These are phyloP conservation scores for Lathyrus oleraceus DNA, from an alignment of 306 rosid genomes.

Conservation along the genomic window DNA sequence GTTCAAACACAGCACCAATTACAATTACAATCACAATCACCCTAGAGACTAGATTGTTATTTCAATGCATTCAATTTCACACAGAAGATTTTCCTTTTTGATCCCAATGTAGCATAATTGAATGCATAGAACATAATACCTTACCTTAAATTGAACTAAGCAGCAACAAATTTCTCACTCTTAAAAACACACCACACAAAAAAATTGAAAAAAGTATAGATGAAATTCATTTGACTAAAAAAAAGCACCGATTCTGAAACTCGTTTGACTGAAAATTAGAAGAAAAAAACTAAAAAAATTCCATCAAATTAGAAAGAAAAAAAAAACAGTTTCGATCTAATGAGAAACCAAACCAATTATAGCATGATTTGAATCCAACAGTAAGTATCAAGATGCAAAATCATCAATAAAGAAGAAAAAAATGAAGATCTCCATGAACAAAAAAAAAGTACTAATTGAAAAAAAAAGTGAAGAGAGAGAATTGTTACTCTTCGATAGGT, in stretches of 20 bases:
- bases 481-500: conserved; percentile 74
- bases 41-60: neutral
- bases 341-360: conserved; percentile 20
- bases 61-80: neutral
- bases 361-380: conserved; percentile 15
- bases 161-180: conserved; percentile 1
- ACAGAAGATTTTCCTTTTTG: neutral
- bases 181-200: neutral
- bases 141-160: conserved; percentile 9
- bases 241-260: conserved; percentile 26
- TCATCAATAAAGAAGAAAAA: neutral
- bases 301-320: neutral
- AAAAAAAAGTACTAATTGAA: neutral
- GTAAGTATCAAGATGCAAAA: neutral
- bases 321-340: conserved; percentile 28
- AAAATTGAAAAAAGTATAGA: neutral
- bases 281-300: neutral
- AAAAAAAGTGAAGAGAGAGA: neutral
- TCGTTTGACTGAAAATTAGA: conserved; percentile 6
- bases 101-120: conserved; percentile 4
- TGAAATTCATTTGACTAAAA: conserved; percentile 10
- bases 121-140: neutral
- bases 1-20: neutral
- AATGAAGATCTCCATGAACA: conserved; percentile 28
- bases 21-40: neutral